phyloP scores from a whole-genome alignment of 176 grass and related monocot species.

The Musa schizocarpa region DNA sequence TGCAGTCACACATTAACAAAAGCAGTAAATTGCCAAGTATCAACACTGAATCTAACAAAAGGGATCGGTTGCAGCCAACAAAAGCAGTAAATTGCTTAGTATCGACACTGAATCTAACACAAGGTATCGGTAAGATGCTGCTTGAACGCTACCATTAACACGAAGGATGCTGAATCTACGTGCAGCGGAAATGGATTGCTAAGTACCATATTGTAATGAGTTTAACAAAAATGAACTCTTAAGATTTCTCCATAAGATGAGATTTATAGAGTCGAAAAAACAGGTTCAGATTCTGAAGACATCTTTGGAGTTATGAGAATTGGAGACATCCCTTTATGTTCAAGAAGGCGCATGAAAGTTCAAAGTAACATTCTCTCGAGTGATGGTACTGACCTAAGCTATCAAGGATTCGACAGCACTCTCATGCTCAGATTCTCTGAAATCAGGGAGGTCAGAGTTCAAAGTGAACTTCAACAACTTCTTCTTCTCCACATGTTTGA shows the following conservation, averaged over 20 bases:
- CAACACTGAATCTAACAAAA: too few relatives aligned
- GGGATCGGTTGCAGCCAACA: too few relatives aligned
- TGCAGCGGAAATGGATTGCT: neutral
- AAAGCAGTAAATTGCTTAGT: too few relatives aligned
- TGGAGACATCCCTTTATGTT: neutral
- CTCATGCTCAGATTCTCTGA: neutral
- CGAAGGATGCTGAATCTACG: neutral
- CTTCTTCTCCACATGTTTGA: neutral
- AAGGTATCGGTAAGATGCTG: too few relatives aligned
- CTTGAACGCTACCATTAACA: neutral
- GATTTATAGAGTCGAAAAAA: neutral
- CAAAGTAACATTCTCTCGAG: neutral
- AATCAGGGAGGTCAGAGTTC: constrained; percentile 1
- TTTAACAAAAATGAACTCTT: neutral
- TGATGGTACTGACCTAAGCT: neutral
- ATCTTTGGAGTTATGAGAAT: too few relatives aligned
- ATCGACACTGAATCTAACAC: too few relatives aligned
- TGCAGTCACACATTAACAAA: too few relatives aligned
- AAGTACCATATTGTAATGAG: neutral
- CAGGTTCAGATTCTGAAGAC: too few relatives aligned
- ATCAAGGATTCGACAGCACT: neutral
- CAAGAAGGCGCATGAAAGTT: neutral
- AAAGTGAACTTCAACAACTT: neutral
- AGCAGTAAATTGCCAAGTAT: too few relatives aligned
- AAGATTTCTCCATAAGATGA: neutral